These are phyloP conservation scores for Fragilaria crotonensis DNA, from an alignment of 108 stramenopile species.

Conservation along the genomic window DNA sequence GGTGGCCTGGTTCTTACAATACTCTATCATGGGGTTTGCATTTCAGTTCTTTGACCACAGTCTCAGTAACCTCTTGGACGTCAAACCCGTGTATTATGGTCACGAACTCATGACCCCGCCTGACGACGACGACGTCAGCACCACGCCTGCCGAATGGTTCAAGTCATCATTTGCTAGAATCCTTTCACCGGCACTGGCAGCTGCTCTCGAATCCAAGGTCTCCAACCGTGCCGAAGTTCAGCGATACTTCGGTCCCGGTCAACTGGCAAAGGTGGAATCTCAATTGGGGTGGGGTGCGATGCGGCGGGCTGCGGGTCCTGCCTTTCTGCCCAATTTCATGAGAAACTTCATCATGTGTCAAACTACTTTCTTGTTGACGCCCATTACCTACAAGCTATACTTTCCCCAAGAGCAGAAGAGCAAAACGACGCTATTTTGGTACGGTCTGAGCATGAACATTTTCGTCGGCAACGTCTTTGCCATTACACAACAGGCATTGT, in stretches of 20 bases:
- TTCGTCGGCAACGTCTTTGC: conserved; percentile 63
- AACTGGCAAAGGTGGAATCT: conserved; percentile 37
- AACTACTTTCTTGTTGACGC: conserved; percentile 57
- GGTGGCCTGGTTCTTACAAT: conserved; percentile 72
- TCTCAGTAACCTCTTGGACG: conserved; percentile 34
- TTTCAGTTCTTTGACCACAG: conserved; percentile 61
- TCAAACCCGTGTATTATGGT: conserved; percentile 52
- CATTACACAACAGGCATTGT: conserved; percentile 75
- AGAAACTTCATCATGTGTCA: conserved; percentile 59
- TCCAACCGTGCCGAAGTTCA: conserved; percentile 73
- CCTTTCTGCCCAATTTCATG: conserved; percentile 29
- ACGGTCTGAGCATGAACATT: conserved; percentile 60
- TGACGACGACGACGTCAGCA: no score
- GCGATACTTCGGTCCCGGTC: conserved; percentile 47
- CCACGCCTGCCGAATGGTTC: conserved; percentile 9
- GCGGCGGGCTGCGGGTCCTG: conserved; percentile 28
- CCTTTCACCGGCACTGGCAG: conserved; percentile 44
- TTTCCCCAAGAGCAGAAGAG: conserved; percentile 68
- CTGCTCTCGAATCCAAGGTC: conserved; percentile 45
- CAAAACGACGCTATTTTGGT: conserved; percentile 53
- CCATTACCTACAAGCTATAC: conserved; percentile 56
- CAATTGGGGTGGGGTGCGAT: conserved; percentile 22
- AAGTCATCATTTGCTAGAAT: conserved; percentile 29
- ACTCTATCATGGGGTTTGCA: conserved; percentile 61
- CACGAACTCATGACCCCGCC: conserved; percentile 52